Evolutionary conservation across 148 eudicot genomes (phyloP).

Genomic region (Rheum nobile): DNA sequence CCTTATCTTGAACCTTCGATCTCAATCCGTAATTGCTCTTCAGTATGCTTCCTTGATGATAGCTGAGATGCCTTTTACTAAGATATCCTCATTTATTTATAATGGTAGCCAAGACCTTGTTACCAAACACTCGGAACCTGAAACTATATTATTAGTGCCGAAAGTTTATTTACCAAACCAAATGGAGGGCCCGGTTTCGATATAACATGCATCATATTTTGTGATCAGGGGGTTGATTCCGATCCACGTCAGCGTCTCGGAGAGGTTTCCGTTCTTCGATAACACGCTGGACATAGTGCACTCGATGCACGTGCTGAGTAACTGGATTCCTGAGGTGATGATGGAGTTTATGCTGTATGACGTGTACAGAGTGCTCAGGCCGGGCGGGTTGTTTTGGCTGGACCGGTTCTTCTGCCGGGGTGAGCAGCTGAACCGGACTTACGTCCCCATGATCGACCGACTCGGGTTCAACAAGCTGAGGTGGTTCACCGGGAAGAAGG

Average conservation of each 20-base stretch:
- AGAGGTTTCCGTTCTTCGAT: slow-evolving; percentile 68
- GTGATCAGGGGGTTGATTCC: slow-evolving; percentile 49
- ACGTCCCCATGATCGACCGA: slow-evolving; percentile 47
- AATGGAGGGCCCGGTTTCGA: no score
- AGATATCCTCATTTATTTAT: no score
- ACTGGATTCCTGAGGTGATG: slow-evolving; percentile 63
- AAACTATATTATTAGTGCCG: no score
- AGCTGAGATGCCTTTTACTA: no score
- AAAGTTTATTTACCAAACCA: no score
- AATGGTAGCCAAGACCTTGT: no score
- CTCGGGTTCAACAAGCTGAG: slow-evolving; percentile 80
- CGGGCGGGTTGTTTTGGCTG: slow-evolving; percentile 69
- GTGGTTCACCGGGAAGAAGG: slow-evolving; percentile 67
- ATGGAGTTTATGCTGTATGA: slow-evolving; percentile 76
- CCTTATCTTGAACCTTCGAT: no score
- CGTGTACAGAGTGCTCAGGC: slow-evolving; percentile 76
- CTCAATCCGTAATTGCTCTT: no score
- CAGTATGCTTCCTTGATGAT: no score
- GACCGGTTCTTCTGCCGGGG: slow-evolving; percentile 66
- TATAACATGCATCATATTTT: no score
- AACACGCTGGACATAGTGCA: slow-evolving; percentile 68
- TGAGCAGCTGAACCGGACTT: slow-evolving; percentile 61
- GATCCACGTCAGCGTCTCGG: slow-evolving; percentile 70
- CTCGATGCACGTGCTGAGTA: slow-evolving; percentile 55
- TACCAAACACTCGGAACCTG: no score